Base-by-base conservation (phyloP, 495 filamentous ascomycete genomes). In the Podospora pseudocomata region DNA sequence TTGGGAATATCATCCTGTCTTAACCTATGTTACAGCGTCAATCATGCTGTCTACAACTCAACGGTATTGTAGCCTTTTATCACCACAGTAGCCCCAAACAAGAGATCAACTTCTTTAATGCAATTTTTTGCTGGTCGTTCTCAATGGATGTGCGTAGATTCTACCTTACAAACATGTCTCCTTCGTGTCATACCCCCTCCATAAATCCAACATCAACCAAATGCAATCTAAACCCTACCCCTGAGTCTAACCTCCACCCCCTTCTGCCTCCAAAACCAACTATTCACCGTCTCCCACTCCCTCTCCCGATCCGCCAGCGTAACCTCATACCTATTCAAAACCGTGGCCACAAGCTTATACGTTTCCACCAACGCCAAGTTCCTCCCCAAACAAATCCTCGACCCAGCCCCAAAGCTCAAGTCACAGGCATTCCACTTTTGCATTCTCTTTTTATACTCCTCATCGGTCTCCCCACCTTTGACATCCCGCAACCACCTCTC, bases 291-390 rank as follows among this genome's bases (percentile, higher is more conserved):
- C 57, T 53, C 49, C 73, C 71, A 75, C 56, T 72, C 72, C 49
- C 13, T 60, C 15, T 57, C 27, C 55, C 68, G 71, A 26, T 74
- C 60, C 34, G 56, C 60, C 65, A 75, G 44, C 60, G 63, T 69
- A 30, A 75, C 67, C 9, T 88, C 84, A 87, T 62, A 82, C 74
- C 58, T 81, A 76, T 60, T 61, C 66, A 89, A 80, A 64, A 90
- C 78, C 59, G 84, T 86, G 20, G 89, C 87, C 59, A 90, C 82
- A 19, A 90, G 69, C 76, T 91, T 91, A 68, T 86, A 85, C 28
- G 90, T 81, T 78, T 91, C 88, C 66, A 90, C 68, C 72, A 86
- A 74, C 53, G 81, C 83, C 62, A 91, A 80, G 68, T 90, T 87
- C 72, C 83, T 86, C 13, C 89, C 89, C 69, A 90, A 82, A 71